Percentiles rank a stretch among this genome's conserved stretches.
Conservation (phyloP, 2,329 filamentous ascomycete genomes). For the Colletotrichum tanaceti region DNA sequence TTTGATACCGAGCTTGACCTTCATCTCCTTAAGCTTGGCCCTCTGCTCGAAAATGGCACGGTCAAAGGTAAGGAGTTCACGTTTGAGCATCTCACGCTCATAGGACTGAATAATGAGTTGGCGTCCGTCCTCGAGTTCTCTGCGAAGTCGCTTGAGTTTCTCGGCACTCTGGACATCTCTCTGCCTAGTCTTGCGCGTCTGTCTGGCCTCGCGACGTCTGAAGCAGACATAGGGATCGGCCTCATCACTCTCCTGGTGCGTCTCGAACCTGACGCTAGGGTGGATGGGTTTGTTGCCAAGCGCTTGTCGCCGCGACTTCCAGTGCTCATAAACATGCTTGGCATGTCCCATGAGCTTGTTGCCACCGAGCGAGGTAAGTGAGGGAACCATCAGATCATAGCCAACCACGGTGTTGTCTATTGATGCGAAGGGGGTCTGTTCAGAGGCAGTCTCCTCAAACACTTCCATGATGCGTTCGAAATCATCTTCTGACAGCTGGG, state of each 20-base stretch:
- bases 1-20: slow-evolving; percentile 89
- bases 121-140: slow-evolving; percentile 90
- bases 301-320: slow-evolving; percentile 77
- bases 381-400: slow-evolving; percentile 80
- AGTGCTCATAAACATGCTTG: slow-evolving; percentile 89
- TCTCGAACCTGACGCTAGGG: slow-evolving; percentile 90
- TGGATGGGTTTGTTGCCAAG: slow-evolving; percentile 79
- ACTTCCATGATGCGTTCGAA: slow-evolving; percentile 96
- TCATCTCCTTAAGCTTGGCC: slow-evolving; percentile 84
- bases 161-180: slow-evolving; percentile 94
- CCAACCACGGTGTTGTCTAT: slow-evolving; percentile 88
- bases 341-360: slow-evolving; percentile 67
- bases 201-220: slow-evolving; percentile 90
- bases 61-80: slow-evolving; percentile 80
- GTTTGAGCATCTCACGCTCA: slow-evolving; percentile 82
- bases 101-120: slow-evolving; percentile 82
- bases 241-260: slow-evolving; percentile 92
- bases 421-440: slow-evolving; percentile 87
- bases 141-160: slow-evolving; percentile 90
- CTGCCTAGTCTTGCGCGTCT: slow-evolving; percentile 93
- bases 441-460: slow-evolving; percentile 87
- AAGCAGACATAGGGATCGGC: slow-evolving; percentile 98
- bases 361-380: slow-evolving; percentile 65
- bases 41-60: slow-evolving; percentile 86
- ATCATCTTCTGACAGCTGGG: slow-evolving; percentile 83